Percentiles rank a stretch among this genome's conserved stretches.
These are phyloP conservation scores for Botryotinia convoluta DNA, from an alignment of 2,329 filamentous ascomycete genomes.

Conservation along the genomic window DNA sequence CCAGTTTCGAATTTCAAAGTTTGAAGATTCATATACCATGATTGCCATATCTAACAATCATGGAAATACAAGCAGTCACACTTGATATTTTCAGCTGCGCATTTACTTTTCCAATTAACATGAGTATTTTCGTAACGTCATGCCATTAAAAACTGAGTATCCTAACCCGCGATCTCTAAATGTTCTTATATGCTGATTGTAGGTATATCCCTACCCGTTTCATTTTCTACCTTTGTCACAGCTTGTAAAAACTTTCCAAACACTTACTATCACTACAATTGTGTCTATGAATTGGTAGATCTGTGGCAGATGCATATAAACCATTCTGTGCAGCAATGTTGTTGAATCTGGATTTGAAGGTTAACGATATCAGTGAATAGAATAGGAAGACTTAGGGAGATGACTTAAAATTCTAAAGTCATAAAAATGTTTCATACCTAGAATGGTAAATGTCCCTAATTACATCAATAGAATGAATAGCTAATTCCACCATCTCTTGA, in stretches of 20 bases:
- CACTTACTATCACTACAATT: neutral
- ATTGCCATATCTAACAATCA: neutral
- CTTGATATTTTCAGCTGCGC: neutral
- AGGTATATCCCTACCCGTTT: neutral
- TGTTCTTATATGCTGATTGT: neutral
- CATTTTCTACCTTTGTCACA: neutral
- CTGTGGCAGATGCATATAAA: too few species aligned
- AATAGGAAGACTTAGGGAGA: too few species aligned
- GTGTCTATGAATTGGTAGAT: too few species aligned
- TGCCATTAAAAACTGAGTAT: neutral
- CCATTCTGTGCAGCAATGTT: too few species aligned
- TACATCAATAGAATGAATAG: neutral
- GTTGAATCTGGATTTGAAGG: too few species aligned
- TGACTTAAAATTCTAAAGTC: too few species aligned
- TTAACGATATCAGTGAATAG: too few species aligned
- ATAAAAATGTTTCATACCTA: too few species aligned
- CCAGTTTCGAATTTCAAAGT: neutral
- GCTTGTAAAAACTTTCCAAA: neutral
- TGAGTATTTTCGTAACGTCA: neutral
- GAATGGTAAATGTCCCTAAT: accelerated
- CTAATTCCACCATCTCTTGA: neutral
- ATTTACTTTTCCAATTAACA: too few species aligned
- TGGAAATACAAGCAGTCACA: neutral
- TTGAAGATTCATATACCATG: neutral
- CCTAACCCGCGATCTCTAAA: neutral